phyloP scores from a whole-genome alignment of 805 yeast genomes.

The Suhomyces vadensis region DNA sequence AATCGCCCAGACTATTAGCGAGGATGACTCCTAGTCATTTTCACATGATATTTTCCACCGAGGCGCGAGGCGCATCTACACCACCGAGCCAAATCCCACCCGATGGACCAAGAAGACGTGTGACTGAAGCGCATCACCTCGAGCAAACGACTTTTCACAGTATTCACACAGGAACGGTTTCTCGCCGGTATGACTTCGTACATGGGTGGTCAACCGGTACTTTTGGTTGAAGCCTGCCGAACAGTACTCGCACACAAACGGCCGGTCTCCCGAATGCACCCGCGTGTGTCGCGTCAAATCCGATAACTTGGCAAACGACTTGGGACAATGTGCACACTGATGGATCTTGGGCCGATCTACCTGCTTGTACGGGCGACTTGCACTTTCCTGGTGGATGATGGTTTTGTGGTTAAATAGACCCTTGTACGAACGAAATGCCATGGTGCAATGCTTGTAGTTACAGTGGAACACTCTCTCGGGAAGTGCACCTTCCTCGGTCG shows the following conservation, averaged over 20 bases:
- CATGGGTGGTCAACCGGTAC: slow-evolving; percentile 25
- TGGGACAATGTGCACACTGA: slow-evolving; percentile 66
- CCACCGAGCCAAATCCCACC: background rate
- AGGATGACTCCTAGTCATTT: slow-evolving; percentile 2
- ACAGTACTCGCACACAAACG: slow-evolving; percentile 67
- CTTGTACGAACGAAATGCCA: slow-evolving; percentile 17
- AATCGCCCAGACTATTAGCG: too few species aligned
- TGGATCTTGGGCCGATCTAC: slow-evolving; percentile 6
- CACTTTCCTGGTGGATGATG: slow-evolving; percentile 8
- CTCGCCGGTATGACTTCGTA: slow-evolving; percentile 26
- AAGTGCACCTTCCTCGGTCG: background rate
- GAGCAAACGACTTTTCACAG: slow-evolving; percentile 24
- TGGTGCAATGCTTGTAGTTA: slow-evolving; percentile 16
- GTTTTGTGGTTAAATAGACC: slow-evolving; percentile 10
- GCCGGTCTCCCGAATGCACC: slow-evolving; percentile 78
- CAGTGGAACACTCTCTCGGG: slow-evolving; percentile 15
- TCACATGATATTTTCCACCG: background rate
- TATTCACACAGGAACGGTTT: slow-evolving; percentile 22
- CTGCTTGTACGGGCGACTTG: slow-evolving; percentile 13
- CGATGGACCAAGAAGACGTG: slow-evolving; percentile 17
- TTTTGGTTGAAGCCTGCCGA: slow-evolving; percentile 20
- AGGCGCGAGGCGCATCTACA: too few species aligned
- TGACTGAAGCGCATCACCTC: slow-evolving; percentile 27
- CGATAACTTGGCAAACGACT: slow-evolving; percentile 53
- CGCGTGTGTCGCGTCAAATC: slow-evolving; percentile 52